Base-by-base conservation (phyloP, 306 rosid species). In the Cucurbita argyrosperma region DNA sequence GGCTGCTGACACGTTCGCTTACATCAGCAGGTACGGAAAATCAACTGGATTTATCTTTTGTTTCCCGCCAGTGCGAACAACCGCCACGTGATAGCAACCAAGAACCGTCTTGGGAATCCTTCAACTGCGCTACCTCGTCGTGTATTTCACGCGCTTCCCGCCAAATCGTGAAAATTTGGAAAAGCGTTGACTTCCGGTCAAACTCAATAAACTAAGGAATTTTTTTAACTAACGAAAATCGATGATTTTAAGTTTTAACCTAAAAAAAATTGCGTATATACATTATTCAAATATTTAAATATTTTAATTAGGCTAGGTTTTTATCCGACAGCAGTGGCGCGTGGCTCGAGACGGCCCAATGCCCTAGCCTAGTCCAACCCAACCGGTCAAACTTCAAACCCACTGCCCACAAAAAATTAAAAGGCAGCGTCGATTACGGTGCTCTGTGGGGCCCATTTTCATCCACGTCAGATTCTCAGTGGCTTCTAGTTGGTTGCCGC, bases 361-460 rank as follows among this genome's bases (percentile, higher is more conserved):
- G 15, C 12, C 21, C 52, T 26, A 69, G 53, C 76, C 86, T 85
- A 71, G 1, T 13, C 18, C 7, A 50, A 69, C 35, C 75, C 71
- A 69, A 0, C 74, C 63, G 83, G 77, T 78, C 67, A 80, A 79
- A 74, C 19, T 71, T 76, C 65, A 77, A 79, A 73, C 18, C 18
- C 59, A 74, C 79, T 71, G 4, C 38, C 54, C 55, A 79, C 72
- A 75, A 43, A 50, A 26, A 26, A 66, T 42, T 75, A 84, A 85
- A 85, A 46, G 80, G 57, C 57, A 49, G 74, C 97, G 96, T 52
- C 79, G 78, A 86, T 92, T 75, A 78, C 92, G 97, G 91, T 52
- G 77, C 19, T 46, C 54, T 23, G 60, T 16, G 76, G 80, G 84
- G 67, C 88, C 89, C 84, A 68, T 77, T 5, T 40, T 46, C 4